Base-by-base conservation (phyloP, 176 grass and related monocot genomes). In the Oryza longistaminata region DNA sequence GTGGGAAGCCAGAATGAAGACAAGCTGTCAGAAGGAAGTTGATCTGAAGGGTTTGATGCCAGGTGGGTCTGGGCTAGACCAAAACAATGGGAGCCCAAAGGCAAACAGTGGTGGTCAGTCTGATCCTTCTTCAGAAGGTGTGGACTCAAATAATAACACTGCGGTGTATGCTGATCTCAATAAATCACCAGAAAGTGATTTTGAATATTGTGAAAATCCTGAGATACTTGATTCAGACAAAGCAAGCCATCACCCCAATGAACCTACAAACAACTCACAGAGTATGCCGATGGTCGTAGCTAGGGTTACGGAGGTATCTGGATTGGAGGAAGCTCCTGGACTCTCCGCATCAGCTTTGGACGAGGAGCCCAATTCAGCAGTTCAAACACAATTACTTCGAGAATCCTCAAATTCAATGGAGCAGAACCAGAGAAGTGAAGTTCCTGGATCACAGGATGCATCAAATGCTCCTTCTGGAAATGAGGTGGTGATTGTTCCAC, bases 151-250 rank as follows among this genome's bases (percentile, higher is more conserved):
- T 66, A 94, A 90, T 64, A 94, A 95, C 49, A 86, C 86, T 44
- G 71, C 93, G 10, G 88, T 89, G 71, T 99, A 93, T 84, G 85
- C 96, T 76, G 96, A 99, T 85, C 89, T 99, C 68, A 99, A 96
- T 50, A 99, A 99, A 71, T 92, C 88, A 14, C 93, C 96, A 26
- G 91, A 99, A 67, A 96, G 90, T 87, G 87, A 94, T 86, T 98
- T 92, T 62, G 93, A 94, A 75, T 86, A 88, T 75, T 96, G 88
- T 61, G 96, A 92, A 78, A 99, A 99, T 82, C 91, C 89, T 83
- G 93, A 94, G 66, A 92, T 88, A 46, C 87, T 86, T 71, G 85
- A 88, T 70, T 82, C 70, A 40, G 94, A 83, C 66, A 93, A 88
- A 83, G 74, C 74, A 70, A 86, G 58, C 71, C 83, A 67, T 72